phyloP scores from a whole-genome alignment of 257 asterid species.

The Catharanthus roseus region DNA sequence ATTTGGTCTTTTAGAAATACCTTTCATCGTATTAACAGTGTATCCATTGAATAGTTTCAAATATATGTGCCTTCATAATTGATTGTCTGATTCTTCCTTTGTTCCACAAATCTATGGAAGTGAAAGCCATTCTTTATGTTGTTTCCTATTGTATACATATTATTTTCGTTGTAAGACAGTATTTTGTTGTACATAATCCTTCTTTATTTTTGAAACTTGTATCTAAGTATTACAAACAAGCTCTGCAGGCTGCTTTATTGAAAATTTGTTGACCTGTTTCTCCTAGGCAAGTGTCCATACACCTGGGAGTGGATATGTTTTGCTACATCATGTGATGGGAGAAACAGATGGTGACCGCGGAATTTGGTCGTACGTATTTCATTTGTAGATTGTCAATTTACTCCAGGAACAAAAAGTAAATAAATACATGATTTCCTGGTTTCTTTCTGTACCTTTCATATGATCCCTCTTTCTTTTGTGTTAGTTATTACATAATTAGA shows the following conservation, averaged over 20 bases:
- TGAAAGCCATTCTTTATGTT: background rate
- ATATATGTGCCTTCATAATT: background rate
- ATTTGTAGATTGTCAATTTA: constrained; percentile 9
- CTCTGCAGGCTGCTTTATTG: constrained; percentile 9
- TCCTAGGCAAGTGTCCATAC: constrained; percentile 74
- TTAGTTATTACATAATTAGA: background rate
- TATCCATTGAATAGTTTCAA: background rate
- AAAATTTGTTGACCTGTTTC: constrained; percentile 12
- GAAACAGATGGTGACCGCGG: constrained; percentile 95
- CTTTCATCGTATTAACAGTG: background rate
- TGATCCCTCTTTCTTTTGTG: background rate
- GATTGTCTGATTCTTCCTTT: constrained; percentile 1
- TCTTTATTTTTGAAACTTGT: background rate
- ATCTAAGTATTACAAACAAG: background rate
- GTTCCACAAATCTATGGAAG: background rate
- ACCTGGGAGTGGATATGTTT: constrained; percentile 96
- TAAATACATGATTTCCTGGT: background rate
- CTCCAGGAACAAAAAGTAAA: background rate
- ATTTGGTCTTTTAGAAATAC: background rate
- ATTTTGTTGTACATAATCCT: background rate
- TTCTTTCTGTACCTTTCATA: background rate
- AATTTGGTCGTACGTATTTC: constrained; percentile 88
- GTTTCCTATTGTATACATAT: background rate
- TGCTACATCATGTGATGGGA: constrained; percentile 98
- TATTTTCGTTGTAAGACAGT: background rate